Evolutionary conservation across 2,329 filamentous ascomycete species (phyloP).

Genomic region (Gremmenia infestans): DNA sequence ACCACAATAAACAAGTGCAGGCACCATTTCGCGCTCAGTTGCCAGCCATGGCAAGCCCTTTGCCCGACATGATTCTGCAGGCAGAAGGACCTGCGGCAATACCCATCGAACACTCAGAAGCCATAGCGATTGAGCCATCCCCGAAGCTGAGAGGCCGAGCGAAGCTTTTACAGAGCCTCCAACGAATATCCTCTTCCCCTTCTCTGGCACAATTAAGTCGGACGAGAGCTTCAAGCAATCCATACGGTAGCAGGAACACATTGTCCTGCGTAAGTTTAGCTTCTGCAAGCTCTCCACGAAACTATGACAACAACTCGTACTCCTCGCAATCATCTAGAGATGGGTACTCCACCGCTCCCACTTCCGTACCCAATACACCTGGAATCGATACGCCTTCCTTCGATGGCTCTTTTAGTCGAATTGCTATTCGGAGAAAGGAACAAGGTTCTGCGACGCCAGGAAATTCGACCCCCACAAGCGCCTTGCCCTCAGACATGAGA

Average conservation of each 20-base stretch:
- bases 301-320: conserved; percentile 24
- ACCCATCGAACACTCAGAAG: conserved; percentile 24
- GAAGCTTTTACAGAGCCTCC: conserved; percentile 28
- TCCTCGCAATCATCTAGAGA: conserved; percentile 20
- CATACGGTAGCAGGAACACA: conserved; percentile 26
- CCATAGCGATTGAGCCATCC: conserved; percentile 24
- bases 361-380: conserved; percentile 25
- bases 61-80: conserved; percentile 21
- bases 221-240: conserved; percentile 28
- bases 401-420: conserved; percentile 17
- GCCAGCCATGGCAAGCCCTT: conserved; percentile 19
- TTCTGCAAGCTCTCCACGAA: conserved; percentile 22
- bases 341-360: conserved; percentile 29
- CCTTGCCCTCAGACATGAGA: conserved; percentile 18
- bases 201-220: conserved; percentile 28
- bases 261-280: conserved; percentile 31
- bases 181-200: conserved; percentile 33
- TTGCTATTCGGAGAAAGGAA: conserved; percentile 20
- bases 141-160: conserved; percentile 28
- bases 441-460: conserved; percentile 13
- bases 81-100: conserved; percentile 8
- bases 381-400: conserved; percentile 24
- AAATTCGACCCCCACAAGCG: conserved; percentile 20
- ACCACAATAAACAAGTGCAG: neutral
- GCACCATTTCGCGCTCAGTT: neutral